Evolutionary conservation across 2,329 filamentous ascomycete genomes (phyloP).

Genomic region (Didymella glomerata): DNA sequence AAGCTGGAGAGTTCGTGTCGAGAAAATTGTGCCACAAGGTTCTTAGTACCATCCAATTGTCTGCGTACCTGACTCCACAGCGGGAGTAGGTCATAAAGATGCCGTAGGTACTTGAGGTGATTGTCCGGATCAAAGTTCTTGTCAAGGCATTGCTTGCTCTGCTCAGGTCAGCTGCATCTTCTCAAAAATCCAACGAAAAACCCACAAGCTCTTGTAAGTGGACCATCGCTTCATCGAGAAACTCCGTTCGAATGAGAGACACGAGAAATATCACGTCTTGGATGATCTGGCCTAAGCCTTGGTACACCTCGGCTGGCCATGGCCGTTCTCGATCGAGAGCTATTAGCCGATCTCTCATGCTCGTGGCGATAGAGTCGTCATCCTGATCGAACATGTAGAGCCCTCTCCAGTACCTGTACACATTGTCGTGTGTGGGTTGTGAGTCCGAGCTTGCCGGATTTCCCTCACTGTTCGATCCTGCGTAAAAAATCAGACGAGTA

Average conservation of each 20-base stretch:
- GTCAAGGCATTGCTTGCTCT: slow-evolving; percentile 25
- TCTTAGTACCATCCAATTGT: slow-evolving; percentile 15
- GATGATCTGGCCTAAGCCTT: slow-evolving; percentile 17
- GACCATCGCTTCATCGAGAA: slow-evolving; percentile 16
- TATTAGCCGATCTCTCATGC: slow-evolving; percentile 10
- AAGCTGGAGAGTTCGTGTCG: slow-evolving; percentile 15
- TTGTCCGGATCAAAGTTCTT: slow-evolving; percentile 8
- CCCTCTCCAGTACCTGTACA: not conserved
- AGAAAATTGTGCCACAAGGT: slow-evolving; percentile 19
- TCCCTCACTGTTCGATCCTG: not conserved
- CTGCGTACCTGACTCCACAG: slow-evolving; percentile 23
- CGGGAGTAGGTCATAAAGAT: slow-evolving; percentile 21
- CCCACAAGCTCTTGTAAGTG: slow-evolving; percentile 19
- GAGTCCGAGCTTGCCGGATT: not conserved
- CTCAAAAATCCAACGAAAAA: no score
- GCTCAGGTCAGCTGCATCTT: not conserved
- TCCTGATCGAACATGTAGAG: slow-evolving; percentile 17
- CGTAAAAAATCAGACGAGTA: slow-evolving; percentile 5
- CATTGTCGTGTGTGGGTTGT: not conserved
- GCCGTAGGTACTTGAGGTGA: slow-evolving; percentile 21
- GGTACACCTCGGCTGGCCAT: slow-evolving; percentile 1
- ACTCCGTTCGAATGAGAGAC: slow-evolving; percentile 7
- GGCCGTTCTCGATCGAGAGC: slow-evolving; percentile 1
- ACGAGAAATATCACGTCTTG: slow-evolving; percentile 14
- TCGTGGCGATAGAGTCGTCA: slow-evolving; percentile 9